Conservation (phyloP, 176 grass and related monocot species). For the Triticum timopheevii region DNA sequence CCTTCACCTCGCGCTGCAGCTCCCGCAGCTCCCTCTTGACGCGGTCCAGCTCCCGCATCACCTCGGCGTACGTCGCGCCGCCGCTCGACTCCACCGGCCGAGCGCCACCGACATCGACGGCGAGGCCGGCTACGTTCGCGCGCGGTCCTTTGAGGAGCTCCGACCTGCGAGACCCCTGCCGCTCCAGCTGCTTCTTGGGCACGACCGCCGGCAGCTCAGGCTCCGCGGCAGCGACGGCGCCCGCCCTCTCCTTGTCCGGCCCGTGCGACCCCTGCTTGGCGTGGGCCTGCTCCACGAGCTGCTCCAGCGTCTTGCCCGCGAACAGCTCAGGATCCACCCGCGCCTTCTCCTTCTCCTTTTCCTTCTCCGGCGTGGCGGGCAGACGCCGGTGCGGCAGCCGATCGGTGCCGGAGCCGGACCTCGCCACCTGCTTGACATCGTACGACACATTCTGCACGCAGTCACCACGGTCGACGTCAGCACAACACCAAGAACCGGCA, state of each 20-base stretch:
- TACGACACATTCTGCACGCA: slow-evolving; percentile 20
- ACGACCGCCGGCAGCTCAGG: slow-evolving; percentile 30
- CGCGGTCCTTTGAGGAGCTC: slow-evolving; percentile 16
- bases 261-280: no score
- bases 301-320: background rate
- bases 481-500: background rate
- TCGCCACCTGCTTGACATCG: slow-evolving; percentile 1
- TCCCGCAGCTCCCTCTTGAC: slow-evolving; percentile 66
- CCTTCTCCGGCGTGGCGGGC: slow-evolving; percentile 23
- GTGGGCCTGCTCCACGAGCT: background rate
- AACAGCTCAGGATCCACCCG: background rate
- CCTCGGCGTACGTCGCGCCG: slow-evolving; percentile 23
- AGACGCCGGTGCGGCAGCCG: slow-evolving; percentile 12
- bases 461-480: background rate
- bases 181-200: slow-evolving; percentile 30
- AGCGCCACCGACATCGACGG: background rate
- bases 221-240: slow-evolving; percentile 11
- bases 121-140: background rate
- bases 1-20: slow-evolving; percentile 56
- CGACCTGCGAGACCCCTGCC: slow-evolving; percentile 25
- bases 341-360: slow-evolving; percentile 14
- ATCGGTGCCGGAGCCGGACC: background rate
- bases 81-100: background rate
- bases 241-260: slow-evolving; percentile 33
- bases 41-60: slow-evolving; percentile 54